phyloP scores from a whole-genome alignment of 1,139 yeast species.

The Geotrichum armillariae region DNA sequence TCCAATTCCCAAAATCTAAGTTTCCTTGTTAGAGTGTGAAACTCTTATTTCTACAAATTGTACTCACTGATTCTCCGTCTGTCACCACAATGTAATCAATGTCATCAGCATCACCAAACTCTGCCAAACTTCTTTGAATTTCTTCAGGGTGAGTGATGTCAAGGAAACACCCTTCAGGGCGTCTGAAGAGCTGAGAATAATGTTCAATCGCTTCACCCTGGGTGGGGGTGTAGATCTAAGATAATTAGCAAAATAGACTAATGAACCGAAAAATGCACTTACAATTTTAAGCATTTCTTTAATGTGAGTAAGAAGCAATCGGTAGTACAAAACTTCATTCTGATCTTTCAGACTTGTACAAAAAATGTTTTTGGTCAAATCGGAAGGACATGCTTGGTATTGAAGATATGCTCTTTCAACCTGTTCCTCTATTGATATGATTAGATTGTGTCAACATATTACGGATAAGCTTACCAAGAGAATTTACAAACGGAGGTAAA shows the following conservation, averaged over 20 bases:
- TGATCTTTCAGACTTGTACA: conserved; percentile 90
- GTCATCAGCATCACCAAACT: conserved; percentile 84
- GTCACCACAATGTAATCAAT: conserved; percentile 92
- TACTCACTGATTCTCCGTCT: conserved; percentile 95
- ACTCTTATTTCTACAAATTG: too few relatives aligned
- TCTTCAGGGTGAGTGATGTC: conserved; percentile 69
- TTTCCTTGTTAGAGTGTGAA: too few relatives aligned
- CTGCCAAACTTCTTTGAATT: conserved; percentile 51
- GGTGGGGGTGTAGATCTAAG: conserved; percentile 83
- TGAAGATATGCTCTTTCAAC: conserved; percentile 89
- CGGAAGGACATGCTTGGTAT: conserved; percentile 71
- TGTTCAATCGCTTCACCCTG: conserved; percentile 97
- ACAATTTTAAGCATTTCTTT: conserved; percentile 82
- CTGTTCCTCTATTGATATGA: conserved; percentile 56
- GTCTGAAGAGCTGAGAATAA: conserved; percentile 87
- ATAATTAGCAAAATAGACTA: not conserved
- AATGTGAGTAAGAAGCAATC: conserved; percentile 80
- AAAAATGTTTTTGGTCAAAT: conserved; percentile 87
- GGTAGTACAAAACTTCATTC: conserved; percentile 87
- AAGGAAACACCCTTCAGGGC: conserved; percentile 93
- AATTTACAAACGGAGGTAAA: conserved; percentile 78
- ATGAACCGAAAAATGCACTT: not conserved
- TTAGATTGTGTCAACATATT: too few relatives aligned
- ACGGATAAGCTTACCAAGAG: conserved; percentile 56
- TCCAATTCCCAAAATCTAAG: conserved; percentile 94